These are phyloP conservation scores for Hymenoscyphus fructigenus DNA, from an alignment of 2,329 filamentous ascomycete species.

Conservation along the genomic window DNA sequence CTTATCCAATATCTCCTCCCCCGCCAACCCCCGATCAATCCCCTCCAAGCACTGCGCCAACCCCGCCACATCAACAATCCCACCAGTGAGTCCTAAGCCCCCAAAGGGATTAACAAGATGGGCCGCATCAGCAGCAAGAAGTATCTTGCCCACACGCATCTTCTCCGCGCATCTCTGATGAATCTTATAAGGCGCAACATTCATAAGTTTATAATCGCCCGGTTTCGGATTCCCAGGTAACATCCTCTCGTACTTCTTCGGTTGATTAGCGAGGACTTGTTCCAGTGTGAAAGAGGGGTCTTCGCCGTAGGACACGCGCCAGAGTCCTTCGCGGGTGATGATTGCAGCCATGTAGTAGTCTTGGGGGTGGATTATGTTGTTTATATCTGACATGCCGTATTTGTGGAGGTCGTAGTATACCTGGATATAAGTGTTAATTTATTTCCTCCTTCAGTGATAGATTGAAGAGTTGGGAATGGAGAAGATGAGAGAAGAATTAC, in stretches of 20 bases:
- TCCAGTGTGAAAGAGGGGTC: slow-evolving; percentile 50
- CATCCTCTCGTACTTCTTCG: slow-evolving; percentile 54
- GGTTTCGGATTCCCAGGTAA: slow-evolving; percentile 59
- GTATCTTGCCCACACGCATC: slow-evolving; percentile 45
- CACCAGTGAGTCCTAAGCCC: slow-evolving; percentile 63
- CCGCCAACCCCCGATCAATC: slow-evolving; percentile 37
- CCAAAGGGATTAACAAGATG: slow-evolving; percentile 54
- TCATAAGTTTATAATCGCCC: slow-evolving; percentile 54
- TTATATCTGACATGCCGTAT: slow-evolving; percentile 52
- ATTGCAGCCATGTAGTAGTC: slow-evolving; percentile 63
- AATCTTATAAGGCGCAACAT: slow-evolving; percentile 50
- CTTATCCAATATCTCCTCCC: slow-evolving; percentile 40
- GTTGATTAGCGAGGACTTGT: slow-evolving; percentile 52
- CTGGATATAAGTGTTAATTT: slow-evolving; percentile 36
- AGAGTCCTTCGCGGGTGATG: slow-evolving; percentile 57
- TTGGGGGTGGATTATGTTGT: slow-evolving; percentile 62
- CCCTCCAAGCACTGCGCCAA: slow-evolving; percentile 56
- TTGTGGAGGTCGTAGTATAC: slow-evolving; percentile 61
- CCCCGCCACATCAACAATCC: slow-evolving; percentile 62
- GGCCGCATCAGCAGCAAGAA: slow-evolving; percentile 50
- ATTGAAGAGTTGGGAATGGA: not conserved
- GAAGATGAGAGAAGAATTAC: slow-evolving; percentile 32
- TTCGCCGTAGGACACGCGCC: slow-evolving; percentile 64
- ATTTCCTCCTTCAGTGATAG: not conserved
- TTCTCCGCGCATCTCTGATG: slow-evolving; percentile 48